A percentile compares a stretch with the other conserved stretches of the same genome.
Evolutionary conservation across 2,329 filamentous ascomycete genomes (phyloP).

Genomic region (Daldinia sp.): DNA sequence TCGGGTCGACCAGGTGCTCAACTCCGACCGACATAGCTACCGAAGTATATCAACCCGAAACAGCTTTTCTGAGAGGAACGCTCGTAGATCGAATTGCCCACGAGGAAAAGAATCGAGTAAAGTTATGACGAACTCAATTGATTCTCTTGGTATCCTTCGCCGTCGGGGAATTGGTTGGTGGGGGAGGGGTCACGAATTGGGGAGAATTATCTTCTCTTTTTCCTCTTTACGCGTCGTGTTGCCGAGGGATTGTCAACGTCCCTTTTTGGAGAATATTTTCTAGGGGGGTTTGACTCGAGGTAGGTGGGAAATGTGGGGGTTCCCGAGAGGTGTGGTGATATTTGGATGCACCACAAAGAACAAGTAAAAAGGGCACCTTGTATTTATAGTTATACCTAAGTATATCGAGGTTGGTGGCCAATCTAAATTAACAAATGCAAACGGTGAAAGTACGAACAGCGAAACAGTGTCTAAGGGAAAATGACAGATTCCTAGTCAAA

Average conservation of each 20-base stretch:
- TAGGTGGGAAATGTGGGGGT: conserved; percentile 19
- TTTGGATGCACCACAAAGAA: conserved; percentile 13
- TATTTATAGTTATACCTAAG: background rate
- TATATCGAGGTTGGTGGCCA: background rate
- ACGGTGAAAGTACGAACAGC: background rate
- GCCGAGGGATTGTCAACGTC: conserved; percentile 12
- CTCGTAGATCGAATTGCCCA: background rate
- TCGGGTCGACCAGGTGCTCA: conserved; percentile 53
- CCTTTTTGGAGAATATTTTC: conserved; percentile 11
- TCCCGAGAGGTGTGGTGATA: conserved; percentile 3
- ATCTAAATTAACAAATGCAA: background rate
- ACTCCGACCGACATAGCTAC: conserved; percentile 48
- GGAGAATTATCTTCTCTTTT: background rate
- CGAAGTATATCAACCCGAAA: conserved; percentile 3
- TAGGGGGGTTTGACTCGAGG: conserved; percentile 12
- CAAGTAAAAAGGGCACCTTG: background rate
- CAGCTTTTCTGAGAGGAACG: background rate
- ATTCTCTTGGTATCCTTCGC: background rate
- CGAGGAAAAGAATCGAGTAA: background rate
- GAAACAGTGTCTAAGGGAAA: background rate
- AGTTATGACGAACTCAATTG: conserved; percentile 11
- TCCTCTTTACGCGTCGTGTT: conserved; percentile 22
- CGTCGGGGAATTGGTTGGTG: conserved; percentile 6
- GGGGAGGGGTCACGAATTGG: conserved; percentile 19
- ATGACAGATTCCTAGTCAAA: background rate